Evolutionary conservation across 2,329 filamentous ascomycete species (phyloP).

Genomic region (Alternaria longipes): DNA sequence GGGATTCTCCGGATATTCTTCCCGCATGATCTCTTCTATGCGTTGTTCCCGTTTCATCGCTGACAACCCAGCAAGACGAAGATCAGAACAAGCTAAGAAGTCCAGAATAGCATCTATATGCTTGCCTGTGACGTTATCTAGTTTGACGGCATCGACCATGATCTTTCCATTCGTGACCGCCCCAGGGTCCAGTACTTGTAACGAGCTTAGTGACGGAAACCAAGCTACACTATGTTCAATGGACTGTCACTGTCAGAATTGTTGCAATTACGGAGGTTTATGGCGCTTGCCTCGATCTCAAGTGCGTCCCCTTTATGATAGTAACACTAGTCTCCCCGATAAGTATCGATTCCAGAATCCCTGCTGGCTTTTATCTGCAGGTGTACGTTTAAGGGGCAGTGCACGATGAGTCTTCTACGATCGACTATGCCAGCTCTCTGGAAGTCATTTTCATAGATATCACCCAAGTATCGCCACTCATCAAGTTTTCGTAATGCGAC

Average conservation of each 20-base stretch:
- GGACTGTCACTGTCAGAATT: background rate
- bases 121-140: background rate
- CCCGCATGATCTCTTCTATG: background rate
- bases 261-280: background rate
- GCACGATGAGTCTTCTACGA: background rate
- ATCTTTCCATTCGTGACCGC: rapidly evolving
- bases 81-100: background rate
- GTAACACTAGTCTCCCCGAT: no score
- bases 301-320: background rate
- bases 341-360: no score
- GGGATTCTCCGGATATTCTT: background rate
- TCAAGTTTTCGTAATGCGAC: background rate
- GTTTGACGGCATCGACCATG: background rate
- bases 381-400: background rate
- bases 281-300: background rate
- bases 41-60: background rate
- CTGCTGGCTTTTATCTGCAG: background rate
- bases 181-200: background rate
- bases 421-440: background rate
- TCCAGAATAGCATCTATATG: background rate
- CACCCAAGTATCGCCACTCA: background rate
- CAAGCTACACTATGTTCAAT: background rate
- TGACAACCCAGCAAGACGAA: background rate
- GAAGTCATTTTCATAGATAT: background rate
- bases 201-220: background rate